Conservation (phyloP, 345 rosid genomes). For the Camelina hispida region DNA sequence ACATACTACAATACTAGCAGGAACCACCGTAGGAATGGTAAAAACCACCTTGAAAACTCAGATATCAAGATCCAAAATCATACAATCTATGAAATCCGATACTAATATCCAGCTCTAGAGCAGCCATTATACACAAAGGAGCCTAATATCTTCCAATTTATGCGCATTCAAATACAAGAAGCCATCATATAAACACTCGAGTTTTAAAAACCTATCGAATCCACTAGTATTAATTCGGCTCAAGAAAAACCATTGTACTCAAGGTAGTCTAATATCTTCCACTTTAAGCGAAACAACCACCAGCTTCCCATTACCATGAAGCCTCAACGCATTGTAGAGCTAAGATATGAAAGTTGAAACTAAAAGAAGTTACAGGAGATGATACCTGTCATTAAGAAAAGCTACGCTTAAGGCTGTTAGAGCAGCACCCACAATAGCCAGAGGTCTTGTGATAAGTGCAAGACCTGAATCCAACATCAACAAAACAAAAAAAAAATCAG, state of each 20-base stretch:
- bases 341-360: conserved; percentile 25
- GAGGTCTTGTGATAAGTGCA: conserved; percentile 44
- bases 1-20: neutral
- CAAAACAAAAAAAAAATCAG: neutral
- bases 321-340: conserved; percentile 16
- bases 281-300: neutral
- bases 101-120: too few relatives aligned
- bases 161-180: neutral
- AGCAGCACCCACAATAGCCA: conserved; percentile 44
- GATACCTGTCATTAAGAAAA: conserved; percentile 47
- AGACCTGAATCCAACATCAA: conserved; percentile 25
- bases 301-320: conserved; percentile 10
- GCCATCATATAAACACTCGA: neutral
- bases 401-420: conserved; percentile 45
- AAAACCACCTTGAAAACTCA: neutral
- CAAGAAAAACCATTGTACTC: neutral
- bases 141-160: conserved; percentile 8
- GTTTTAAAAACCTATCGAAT: neutral
- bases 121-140: neutral
- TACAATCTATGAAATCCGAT: too few relatives aligned
- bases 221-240: neutral
- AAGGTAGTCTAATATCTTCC: conserved; percentile 9
- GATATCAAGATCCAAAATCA: conserved; percentile 6
- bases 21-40: conserved; percentile 1
- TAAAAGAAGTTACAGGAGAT: neutral